Base-by-base conservation (phyloP, 192 early-diverging fungal species). In the Phycomyces blakesleeanus region DNA sequence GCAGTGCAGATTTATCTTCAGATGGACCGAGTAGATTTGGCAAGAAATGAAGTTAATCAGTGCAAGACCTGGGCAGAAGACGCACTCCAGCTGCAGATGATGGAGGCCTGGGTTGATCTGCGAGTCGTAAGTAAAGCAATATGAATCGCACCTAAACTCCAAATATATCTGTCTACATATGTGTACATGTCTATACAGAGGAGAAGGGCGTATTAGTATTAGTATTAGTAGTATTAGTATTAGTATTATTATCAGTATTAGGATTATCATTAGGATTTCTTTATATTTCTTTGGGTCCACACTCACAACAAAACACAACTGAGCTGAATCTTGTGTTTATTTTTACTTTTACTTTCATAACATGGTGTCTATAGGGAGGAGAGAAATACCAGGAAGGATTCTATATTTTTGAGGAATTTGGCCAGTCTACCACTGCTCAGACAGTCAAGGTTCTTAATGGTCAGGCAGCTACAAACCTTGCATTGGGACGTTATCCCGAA, bases 341-440 rank as follows among this genome's bases (percentile, higher is more conserved):
- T 34, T 34, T 2, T 34, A n/a, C n/a, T n/a, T n/a, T n/a, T n/a
- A n/a, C n/a, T n/a, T n/a, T n/a, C n/a, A n/a, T n/a, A n/a, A n/a
- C n/a, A n/a, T 34, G 29, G 3, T 34, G 29, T 34, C n/a, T 2
- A 39, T 53, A 86, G 80, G 93, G 91, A 11, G 91, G 88, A 0
- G 72, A 84, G 22, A 91, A 92, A 60, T 90, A 88, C 60, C 89
- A 87, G 64, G 93, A 96, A 71, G 87, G 94, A 0, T 89, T 85
- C 59, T 97, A 96, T 79, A 91, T 94, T 27, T 97, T 92, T 62
- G 93, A 97, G 66, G 97, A 97, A 71, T 85, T 99, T 52, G 92
- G 89, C 6, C 89, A 90, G 60, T 86, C 92, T 0, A 80, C 86
- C 26, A 83, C 88, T 38, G 70, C 79, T 3, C 77, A 81, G 29